These are phyloP conservation scores for Globisporangium paroecandrum DNA, from an alignment of 352 stramenopile genomes.

Conservation along the genomic window DNA sequence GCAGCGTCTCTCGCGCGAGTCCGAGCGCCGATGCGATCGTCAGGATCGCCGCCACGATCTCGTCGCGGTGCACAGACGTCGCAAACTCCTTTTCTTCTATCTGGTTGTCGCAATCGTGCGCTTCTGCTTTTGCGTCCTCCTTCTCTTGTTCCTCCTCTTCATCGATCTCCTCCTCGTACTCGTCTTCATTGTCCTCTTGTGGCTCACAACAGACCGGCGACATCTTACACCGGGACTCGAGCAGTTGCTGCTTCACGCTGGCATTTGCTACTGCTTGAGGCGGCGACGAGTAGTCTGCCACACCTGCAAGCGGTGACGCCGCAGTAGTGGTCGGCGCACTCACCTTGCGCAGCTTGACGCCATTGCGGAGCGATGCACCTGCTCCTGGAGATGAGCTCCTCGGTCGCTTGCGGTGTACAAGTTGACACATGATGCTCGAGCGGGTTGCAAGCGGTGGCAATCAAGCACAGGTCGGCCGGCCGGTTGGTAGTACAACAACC, in stretches of 20 bases:
- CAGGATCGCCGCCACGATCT: slow-evolving; percentile 60
- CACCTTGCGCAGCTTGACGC: slow-evolving; percentile 4
- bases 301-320: no score
- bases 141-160: neutral
- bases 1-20: slow-evolving; percentile 53
- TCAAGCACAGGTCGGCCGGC: neutral
- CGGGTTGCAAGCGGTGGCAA: neutral
- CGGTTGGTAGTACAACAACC: neutral
- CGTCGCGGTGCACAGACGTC: slow-evolving; percentile 44
- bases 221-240: slow-evolving; percentile 1
- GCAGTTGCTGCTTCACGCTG: neutral
- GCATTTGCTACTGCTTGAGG: neutral
- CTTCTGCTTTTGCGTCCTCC: neutral
- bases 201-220: neutral
- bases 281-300: neutral
- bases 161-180: neutral
- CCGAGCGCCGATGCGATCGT: slow-evolving; percentile 63
- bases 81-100: slow-evolving; percentile 20
- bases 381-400: slow-evolving; percentile 3
- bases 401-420: slow-evolving; percentile 16
- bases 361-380: neutral
- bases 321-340: neutral
- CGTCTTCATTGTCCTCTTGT: neutral
- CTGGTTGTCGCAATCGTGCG: neutral
- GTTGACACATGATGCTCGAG: slow-evolving; percentile 11